phyloP scores from a whole-genome alignment of 2,329 filamentous ascomycete genomes.

The Nigrograna mackinnonii region DNA sequence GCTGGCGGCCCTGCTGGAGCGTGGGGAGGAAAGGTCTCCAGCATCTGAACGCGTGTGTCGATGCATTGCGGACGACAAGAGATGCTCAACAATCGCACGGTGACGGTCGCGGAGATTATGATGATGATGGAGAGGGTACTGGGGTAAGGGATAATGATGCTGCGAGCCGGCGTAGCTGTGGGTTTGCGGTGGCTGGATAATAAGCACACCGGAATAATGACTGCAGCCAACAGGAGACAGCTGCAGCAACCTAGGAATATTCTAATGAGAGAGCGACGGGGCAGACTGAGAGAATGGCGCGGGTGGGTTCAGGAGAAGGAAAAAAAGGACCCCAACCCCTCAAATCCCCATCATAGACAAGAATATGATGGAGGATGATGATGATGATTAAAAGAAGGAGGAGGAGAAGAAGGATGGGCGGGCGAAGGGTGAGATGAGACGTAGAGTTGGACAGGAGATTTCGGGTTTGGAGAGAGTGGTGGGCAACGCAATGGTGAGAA shows the following conservation, averaged over 20 bases:
- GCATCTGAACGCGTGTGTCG: slow-evolving; percentile 38
- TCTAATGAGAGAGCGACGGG: too few relatives aligned
- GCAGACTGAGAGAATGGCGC: too few relatives aligned
- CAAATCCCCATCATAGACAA: background rate
- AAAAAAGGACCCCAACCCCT: background rate
- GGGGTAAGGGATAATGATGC: slow-evolving; percentile 4
- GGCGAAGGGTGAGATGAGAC: background rate
- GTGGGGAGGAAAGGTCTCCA: slow-evolving; percentile 36
- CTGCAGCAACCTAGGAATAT: too few relatives aligned
- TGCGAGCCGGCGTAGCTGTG: slow-evolving; percentile 18
- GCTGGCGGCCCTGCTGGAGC: slow-evolving; percentile 51
- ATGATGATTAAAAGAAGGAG: background rate
- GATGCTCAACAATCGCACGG: background rate
- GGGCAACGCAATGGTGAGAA: too few relatives aligned
- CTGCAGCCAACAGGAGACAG: too few relatives aligned
- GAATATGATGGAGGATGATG: background rate
- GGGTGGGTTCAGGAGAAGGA: background rate
- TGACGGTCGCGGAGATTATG: background rate
- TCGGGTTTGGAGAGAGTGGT: too few relatives aligned
- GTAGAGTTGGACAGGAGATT: too few relatives aligned
- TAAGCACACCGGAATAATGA: too few relatives aligned
- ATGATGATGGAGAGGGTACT: background rate
- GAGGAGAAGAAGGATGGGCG: background rate
- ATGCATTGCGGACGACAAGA: slow-evolving; percentile 27
- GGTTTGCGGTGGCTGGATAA: slow-evolving; percentile 3